A percentile compares a stretch with the other conserved stretches of the same genome.
Conservation (phyloP, 306 rosid genomes). For the Begonia loranthoides region DNA sequence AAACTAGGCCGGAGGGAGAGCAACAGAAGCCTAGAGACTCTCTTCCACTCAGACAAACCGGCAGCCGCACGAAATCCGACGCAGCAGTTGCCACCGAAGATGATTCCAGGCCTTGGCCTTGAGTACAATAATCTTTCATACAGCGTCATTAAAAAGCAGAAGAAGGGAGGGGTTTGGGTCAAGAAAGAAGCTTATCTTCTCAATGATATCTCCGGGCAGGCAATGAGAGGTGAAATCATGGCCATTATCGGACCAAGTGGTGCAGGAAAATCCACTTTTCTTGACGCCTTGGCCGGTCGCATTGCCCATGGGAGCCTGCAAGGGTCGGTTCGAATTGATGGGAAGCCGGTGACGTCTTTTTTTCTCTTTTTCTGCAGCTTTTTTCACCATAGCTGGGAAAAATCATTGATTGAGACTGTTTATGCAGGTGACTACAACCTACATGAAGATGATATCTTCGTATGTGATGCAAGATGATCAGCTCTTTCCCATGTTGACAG, state of each 20-base stretch:
- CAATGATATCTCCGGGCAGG: slow-evolving; percentile 76
- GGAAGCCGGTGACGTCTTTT: slow-evolving; percentile 25
- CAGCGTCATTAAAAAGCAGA: slow-evolving; percentile 45
- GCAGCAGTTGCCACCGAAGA: slow-evolving; percentile 20
- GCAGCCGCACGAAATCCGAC: slow-evolving; percentile 9
- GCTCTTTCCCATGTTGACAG: slow-evolving; percentile 76
- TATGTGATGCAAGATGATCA: slow-evolving; percentile 96
- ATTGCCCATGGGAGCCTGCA: slow-evolving; percentile 72
- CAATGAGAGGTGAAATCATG: slow-evolving; percentile 55
- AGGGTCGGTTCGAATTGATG: slow-evolving; percentile 74
- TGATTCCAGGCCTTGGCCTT: slow-evolving; percentile 44
- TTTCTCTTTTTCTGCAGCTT: too few species aligned
- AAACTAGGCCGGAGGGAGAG: slow-evolving; percentile 11
- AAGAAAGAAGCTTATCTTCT: slow-evolving; percentile 62
- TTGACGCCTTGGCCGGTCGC: slow-evolving; percentile 74
- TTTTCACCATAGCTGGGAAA: too few species aligned
- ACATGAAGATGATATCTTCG: slow-evolving; percentile 88
- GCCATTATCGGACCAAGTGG: slow-evolving; percentile 97
- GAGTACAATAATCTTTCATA: slow-evolving; percentile 62
- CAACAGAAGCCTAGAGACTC: slow-evolving; percentile 47
- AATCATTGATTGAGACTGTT: background rate
- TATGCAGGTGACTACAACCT: slow-evolving; percentile 62
- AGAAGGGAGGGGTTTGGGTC: slow-evolving; percentile 65
- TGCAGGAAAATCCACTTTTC: slow-evolving; percentile 95
- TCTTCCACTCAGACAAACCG: slow-evolving; percentile 35